These are phyloP conservation scores for Dactylellina leptospora DNA, from an alignment of 2,329 filamentous ascomycete species.

Conservation along the genomic window DNA sequence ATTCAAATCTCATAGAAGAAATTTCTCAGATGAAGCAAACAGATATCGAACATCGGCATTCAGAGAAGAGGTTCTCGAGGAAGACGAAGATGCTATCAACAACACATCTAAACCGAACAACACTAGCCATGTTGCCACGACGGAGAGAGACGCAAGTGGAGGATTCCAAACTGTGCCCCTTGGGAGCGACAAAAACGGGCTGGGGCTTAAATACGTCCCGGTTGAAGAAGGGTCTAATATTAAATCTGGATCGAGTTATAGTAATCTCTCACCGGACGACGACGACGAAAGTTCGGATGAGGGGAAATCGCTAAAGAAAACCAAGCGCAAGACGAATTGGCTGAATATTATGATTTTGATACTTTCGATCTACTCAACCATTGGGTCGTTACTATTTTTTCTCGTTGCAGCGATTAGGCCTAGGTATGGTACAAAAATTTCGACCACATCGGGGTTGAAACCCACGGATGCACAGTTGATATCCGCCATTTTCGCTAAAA, in stretches of 20 bases:
- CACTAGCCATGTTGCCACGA: neutral
- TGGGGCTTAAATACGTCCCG: conserved; percentile 34
- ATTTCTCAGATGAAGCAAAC: conserved; percentile 29
- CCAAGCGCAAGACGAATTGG: conserved; percentile 24
- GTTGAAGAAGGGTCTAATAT: conserved; percentile 9
- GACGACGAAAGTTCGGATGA: conserved; percentile 30
- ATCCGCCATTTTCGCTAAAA: conserved; percentile 43
- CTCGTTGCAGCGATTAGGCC: conserved; percentile 27
- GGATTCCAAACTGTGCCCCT: conserved; percentile 10
- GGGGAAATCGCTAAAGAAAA: conserved; percentile 4
- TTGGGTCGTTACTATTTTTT: conserved; percentile 46
- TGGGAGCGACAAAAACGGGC: neutral
- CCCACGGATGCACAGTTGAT: conserved; percentile 46
- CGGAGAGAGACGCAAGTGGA: neutral
- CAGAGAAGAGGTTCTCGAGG: conserved; percentile 29
- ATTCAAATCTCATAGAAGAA: conserved; percentile 31
- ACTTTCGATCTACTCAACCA: conserved; percentile 40
- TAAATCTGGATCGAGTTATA: conserved; percentile 9
- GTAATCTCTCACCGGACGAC: conserved; percentile 17
- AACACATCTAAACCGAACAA: neutral
- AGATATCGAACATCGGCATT: conserved; percentile 38
- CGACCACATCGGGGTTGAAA: conserved; percentile 21
- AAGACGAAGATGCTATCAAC: conserved; percentile 4
- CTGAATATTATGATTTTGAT: conserved; percentile 38
- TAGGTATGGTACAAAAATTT: conserved; percentile 35